Base-by-base conservation (phyloP, 306 rosid genomes). In the Myrica gale region DNA sequence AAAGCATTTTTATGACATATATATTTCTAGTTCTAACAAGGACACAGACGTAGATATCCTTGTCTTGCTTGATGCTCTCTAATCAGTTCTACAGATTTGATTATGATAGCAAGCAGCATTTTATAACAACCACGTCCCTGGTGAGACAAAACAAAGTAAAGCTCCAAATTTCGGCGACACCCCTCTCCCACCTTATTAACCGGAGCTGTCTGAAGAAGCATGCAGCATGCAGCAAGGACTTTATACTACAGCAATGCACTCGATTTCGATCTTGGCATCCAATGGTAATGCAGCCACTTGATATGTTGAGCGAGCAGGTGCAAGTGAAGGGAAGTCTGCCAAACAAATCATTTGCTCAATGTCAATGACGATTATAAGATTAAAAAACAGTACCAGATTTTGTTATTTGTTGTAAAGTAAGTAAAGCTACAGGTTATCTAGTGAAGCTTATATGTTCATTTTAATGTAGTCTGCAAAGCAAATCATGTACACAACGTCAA, bases 241-340 rank as follows among this genome's bases (percentile, higher is more conserved):
- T 86, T 77, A 90, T 58, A 92, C 79, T 17, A 93, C 79, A 74
- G 97, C 98, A 53, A 95, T 86, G 82, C 96, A 95, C 88, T 95
- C 98, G 11, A 95, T 90, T 85, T 95, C 98, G 62, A 95, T 90
- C 93, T 89, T 95, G 21, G 97, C 98, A 73, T 90, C 95, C 86
- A 92, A 74, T 4, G 98, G 98, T 84, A 95, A 87, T 12, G 90
- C 92, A 4, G 97, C 98, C 58, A 92, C 98, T 80, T 92, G 93
- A 83, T 85, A 95, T 0, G 96, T 95, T 23, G 98, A 79, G 9
- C 98, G 97, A 41, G 98, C 97, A 0, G 98, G 98, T 16, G 96
- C 88, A 6, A 96, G 95, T 1, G 92, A 82, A 51, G 92, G 82
- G 68, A 95, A 95, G 76, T 89, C 97, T 92, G 87, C 80, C 77